Conservation (phyloP, 148 eudicot species). For the Agrostemma githago region DNA sequence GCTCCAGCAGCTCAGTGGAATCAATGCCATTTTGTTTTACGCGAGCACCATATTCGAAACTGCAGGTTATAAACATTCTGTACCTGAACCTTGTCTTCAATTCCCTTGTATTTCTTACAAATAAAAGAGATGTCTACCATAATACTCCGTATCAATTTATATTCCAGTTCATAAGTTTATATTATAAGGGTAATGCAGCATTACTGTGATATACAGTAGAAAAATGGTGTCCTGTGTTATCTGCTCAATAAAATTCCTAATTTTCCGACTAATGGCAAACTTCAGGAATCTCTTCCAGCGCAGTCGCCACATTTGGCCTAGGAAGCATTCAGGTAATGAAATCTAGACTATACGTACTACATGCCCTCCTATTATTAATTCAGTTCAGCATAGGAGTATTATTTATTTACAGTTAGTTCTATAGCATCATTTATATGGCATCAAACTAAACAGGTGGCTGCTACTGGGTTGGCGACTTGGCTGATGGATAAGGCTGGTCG, state of each 20-base stretch:
- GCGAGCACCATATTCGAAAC: slow-evolving; percentile 64
- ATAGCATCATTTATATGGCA: neutral
- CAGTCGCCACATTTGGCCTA: slow-evolving; percentile 66
- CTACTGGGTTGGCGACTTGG: slow-evolving; percentile 67
- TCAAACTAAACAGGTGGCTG: slow-evolving; percentile 49
- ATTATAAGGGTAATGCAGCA: too few species aligned
- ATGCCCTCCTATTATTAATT: neutral
- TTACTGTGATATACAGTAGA: too few species aligned
- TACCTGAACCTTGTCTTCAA: neutral
- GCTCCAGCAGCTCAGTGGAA: slow-evolving; percentile 87
- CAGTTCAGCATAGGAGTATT: neutral
- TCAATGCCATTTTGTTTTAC: slow-evolving; percentile 77
- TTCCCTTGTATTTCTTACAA: neutral
- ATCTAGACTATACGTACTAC: neutral
- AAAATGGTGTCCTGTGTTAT: neutral
- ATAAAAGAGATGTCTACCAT: neutral
- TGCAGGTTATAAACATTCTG: slow-evolving; percentile 51
- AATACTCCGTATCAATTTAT: neutral
- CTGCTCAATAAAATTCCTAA: neutral
- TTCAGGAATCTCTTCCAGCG: slow-evolving; percentile 65
- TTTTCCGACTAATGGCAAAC: neutral
- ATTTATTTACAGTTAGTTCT: neutral
- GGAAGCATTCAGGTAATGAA: slow-evolving; percentile 65
- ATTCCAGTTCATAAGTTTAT: neutral
- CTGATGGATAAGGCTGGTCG: slow-evolving; percentile 86